Conservation (phyloP, 208 protist genomes). For the Trypanosoma cruzi region DNA sequence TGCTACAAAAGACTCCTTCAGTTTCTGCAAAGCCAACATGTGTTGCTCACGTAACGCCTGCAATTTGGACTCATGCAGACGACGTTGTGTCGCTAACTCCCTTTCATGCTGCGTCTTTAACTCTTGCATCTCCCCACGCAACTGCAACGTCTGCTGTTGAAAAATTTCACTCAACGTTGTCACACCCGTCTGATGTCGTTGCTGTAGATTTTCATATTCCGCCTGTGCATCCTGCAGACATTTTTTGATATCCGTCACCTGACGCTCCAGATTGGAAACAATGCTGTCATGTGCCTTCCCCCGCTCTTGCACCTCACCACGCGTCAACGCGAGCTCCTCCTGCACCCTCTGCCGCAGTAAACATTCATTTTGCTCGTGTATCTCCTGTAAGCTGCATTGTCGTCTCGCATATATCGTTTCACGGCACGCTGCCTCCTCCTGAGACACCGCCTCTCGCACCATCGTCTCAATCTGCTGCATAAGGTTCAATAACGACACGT, state of each 20-base stretch:
- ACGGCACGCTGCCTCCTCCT: constrained; percentile 4
- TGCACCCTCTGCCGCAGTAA: not conserved
- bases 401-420: not conserved
- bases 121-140: constrained; percentile 12
- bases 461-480: not conserved
- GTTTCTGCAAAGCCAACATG: not conserved
- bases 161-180: not conserved
- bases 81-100: not conserved
- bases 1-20: constrained; percentile 5
- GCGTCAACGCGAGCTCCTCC: not conserved
- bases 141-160: constrained; percentile 8
- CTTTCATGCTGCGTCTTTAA: not conserved
- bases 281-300: not conserved
- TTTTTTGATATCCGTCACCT: constrained; percentile 24
- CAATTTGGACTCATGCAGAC: not conserved
- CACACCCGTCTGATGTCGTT: not conserved
- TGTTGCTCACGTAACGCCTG: not conserved
- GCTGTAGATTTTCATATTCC: constrained; percentile 5
- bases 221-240: not conserved
- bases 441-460: not conserved
- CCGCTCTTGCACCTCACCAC: constrained; percentile 7
- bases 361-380: not conserved
- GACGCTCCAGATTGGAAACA: constrained; percentile 11
- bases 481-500: not conserved
- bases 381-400: not conserved